phyloP scores from a whole-genome alignment of 768 basidiomycete genomes.

The Suillus cothurnatus region DNA sequence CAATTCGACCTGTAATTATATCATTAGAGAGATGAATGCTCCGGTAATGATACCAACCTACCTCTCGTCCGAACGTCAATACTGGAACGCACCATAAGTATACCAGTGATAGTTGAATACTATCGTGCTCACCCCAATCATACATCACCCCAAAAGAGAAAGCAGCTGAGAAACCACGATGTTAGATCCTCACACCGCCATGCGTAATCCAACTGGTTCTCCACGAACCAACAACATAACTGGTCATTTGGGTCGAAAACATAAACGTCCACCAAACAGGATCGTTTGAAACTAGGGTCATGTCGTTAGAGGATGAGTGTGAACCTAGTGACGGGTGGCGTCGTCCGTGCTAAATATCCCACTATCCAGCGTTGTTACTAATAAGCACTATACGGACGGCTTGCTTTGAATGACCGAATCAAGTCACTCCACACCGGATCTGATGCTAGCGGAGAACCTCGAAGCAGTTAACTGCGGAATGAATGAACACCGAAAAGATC shows the following conservation, averaged over 20 bases:
- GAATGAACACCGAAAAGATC: not conserved
- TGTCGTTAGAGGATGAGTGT: not conserved
- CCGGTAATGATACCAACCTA: not conserved
- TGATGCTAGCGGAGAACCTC: no score
- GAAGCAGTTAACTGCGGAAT: no score
- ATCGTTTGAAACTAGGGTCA: not conserved
- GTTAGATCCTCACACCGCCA: not conserved
- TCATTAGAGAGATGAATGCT: not conserved
- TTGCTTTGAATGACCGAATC: not conserved
- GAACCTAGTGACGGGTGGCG: not conserved
- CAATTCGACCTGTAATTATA: not conserved
- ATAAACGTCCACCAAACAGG: not conserved
- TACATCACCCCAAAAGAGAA: not conserved
- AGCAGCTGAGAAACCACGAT: not conserved
- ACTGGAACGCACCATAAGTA: not conserved
- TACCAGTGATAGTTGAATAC: not conserved
- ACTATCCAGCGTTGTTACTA: not conserved
- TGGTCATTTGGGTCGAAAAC: not conserved
- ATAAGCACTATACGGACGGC: not conserved
- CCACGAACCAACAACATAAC: not conserved
- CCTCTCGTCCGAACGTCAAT: not conserved
- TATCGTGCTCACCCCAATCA: not conserved
- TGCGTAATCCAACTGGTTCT: not conserved
- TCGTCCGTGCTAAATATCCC: not conserved
- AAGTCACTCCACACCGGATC: no score